Percentiles rank a stretch among this genome's conserved stretches.
Conservation (phyloP, 805 yeast genomes). For the Barnettozyma sp. region DNA sequence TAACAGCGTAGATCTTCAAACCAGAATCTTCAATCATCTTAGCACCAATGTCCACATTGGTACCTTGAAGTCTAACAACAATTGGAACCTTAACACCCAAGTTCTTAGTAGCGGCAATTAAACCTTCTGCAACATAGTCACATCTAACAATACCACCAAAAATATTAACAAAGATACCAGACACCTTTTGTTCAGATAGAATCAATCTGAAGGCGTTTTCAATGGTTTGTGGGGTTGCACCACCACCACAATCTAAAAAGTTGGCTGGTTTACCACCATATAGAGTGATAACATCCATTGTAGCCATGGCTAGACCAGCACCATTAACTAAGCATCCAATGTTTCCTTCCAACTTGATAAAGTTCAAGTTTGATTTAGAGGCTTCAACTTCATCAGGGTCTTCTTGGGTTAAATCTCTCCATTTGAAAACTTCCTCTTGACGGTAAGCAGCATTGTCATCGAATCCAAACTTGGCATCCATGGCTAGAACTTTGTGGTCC, state of each 20-base stretch:
- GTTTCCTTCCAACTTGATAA: slow-evolving; percentile 96
- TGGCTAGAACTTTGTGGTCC: slow-evolving; percentile 86
- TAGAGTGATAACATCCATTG: slow-evolving; percentile 97
- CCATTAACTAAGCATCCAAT: slow-evolving; percentile 99
- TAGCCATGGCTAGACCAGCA: slow-evolving; percentile 99
- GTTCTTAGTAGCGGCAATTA: slow-evolving; percentile 90
- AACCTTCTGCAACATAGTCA: slow-evolving; percentile 97
- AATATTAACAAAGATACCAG: slow-evolving; percentile 95
- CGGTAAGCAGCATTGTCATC: slow-evolving; percentile 96
- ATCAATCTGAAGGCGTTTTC: slow-evolving; percentile 94
- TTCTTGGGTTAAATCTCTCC: slow-evolving; percentile 98
- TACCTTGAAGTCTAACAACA: slow-evolving; percentile 98
- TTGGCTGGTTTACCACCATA: slow-evolving; percentile 99
- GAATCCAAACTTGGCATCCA: slow-evolving; percentile 98
- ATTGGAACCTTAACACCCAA: slow-evolving; percentile 89
- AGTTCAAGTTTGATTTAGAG: slow-evolving; percentile 81
- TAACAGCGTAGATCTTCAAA: slow-evolving; percentile 83
- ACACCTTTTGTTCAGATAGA: slow-evolving; percentile 79
- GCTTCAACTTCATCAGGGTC: slow-evolving; percentile 97
- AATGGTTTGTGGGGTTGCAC: slow-evolving; percentile 97
- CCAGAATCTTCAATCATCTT: slow-evolving; percentile 83
- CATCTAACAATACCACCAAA: slow-evolving; percentile 99
- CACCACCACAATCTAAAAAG: slow-evolving; percentile 99
- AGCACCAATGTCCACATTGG: slow-evolving; percentile 86
- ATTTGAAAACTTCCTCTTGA: slow-evolving; percentile 87